phyloP scores from a whole-genome alignment of 2,329 filamentous ascomycete species.

The Trichoderma brevicompactum region DNA sequence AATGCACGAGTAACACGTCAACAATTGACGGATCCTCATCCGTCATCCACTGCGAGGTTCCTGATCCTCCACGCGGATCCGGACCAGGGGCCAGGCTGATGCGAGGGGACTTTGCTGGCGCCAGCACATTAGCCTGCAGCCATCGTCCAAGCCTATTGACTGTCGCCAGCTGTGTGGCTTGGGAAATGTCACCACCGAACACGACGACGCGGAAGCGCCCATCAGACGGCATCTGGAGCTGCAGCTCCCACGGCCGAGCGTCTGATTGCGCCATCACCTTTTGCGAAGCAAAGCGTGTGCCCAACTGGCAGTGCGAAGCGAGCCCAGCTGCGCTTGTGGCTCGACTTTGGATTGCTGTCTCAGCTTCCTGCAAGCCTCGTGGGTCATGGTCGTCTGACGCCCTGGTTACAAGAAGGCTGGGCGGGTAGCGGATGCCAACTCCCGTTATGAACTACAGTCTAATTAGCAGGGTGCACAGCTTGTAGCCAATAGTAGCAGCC shows the following conservation, averaged over 20 bases:
- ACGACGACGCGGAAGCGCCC: constrained; percentile 64
- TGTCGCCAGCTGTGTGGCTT: constrained; percentile 47
- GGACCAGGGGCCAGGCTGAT: constrained; percentile 34
- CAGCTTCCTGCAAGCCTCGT: constrained; percentile 40
- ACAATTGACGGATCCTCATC: constrained; percentile 45
- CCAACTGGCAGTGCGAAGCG: constrained; percentile 26
- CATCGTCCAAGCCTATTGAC: constrained; percentile 53
- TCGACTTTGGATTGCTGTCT: constrained; percentile 36
- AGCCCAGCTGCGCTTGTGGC: constrained; percentile 14
- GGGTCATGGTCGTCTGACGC: constrained; percentile 31
- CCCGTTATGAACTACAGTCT: constrained; percentile 41
- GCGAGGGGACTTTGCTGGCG: constrained; percentile 37
- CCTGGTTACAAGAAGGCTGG: constrained; percentile 18
- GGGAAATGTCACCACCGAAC: constrained; percentile 63
- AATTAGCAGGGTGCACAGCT: constrained; percentile 41
- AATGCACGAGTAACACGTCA: constrained; percentile 66
- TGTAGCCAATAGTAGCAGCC: background rate
- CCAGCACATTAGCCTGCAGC: constrained; percentile 50
- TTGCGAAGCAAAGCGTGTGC: constrained; percentile 33
- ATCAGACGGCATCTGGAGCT: constrained; percentile 59
- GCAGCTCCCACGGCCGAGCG: constrained; percentile 62
- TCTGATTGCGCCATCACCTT: constrained; percentile 64
- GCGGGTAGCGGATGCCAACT: constrained; percentile 29
- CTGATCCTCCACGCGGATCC: constrained; percentile 19
- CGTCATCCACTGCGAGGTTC: constrained; percentile 6